A percentile compares a stretch with the other conserved stretches of the same genome.
Conservation (phyloP, 1,284 basidiomycete genomes). For the Kalmanozyma brasiliensis region DNA sequence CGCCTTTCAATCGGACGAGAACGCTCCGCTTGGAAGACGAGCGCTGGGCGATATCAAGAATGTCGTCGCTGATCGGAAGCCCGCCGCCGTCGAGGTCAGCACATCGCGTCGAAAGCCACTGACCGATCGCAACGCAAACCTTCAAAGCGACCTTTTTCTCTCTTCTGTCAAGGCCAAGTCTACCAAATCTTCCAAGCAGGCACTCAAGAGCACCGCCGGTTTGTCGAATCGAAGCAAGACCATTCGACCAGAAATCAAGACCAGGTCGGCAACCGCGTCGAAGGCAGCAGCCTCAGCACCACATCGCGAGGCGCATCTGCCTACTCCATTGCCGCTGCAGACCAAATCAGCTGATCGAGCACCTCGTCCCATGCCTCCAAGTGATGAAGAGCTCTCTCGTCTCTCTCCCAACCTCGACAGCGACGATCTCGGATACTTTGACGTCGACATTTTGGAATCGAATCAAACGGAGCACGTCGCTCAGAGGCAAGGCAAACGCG, state of each 20-base stretch:
- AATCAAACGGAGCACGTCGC: neutral
- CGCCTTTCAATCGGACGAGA: conserved; percentile 17
- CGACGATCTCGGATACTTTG: conserved; percentile 40
- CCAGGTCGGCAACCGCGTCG: neutral
- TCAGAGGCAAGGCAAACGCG: neutral
- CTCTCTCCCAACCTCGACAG: conserved; percentile 25
- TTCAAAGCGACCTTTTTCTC: neutral
- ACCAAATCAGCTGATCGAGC: conserved; percentile 5
- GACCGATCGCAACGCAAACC: conserved; percentile 21
- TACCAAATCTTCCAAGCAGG: neutral
- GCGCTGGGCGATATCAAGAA: conserved; percentile 27
- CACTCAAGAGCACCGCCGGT: neutral
- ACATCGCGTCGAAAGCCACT: conserved; percentile 20
- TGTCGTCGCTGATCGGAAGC: conserved; percentile 3
- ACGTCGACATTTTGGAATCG: conserved; percentile 4
- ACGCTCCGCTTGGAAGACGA: conserved; percentile 6
- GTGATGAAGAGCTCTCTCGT: conserved; percentile 14
- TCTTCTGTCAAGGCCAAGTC: neutral
- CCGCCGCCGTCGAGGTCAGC: neutral
- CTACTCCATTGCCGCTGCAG: neutral
- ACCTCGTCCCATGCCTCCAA: neutral
- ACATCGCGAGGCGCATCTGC: neutral
- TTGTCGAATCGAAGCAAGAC: neutral
- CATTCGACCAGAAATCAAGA: neutral
- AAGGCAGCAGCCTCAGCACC: neutral